Evolutionary conservation across 441 rosid species (phyloP), one percentile per base, ranked within the genome.

Genomic region (Theobroma grandiflorum): DNA sequence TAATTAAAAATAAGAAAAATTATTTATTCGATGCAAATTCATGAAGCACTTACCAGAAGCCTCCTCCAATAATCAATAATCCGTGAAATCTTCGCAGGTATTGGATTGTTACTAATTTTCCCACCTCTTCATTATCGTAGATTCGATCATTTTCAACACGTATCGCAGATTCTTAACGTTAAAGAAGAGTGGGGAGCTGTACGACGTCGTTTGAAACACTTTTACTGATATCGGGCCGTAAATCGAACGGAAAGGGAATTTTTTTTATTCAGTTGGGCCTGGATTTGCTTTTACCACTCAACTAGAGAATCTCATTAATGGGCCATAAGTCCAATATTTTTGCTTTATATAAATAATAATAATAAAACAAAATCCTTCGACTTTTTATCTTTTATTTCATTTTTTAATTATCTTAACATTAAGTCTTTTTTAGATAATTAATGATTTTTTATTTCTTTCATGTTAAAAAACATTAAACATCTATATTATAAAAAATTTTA

Each of bases 11-110:
- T 14, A 72, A 47, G 7, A 11, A 14, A 11, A 61, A 49, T 12
- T 31, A 69, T 12, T 69, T 47, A 26, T 33, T 15, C 14, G 6
- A 47, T 31, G 42, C 15, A 33, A 15, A 49, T 69, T 15, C 73
- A 45, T 8, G 63, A 40, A 77, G 20, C 16, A 69, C 52, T 79
- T 62, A 82, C 85, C 77, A 35, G 45, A 78, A 68, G 38, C 2
- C 50, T n/a, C 15, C 65, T 31, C 10, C 66, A 74, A 33, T n/a
- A n/a, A 18, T 11, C 40, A 40, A 57, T 38, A 37, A 37, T 72
- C 35, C 4, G 5, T 10, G 43, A 49, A 70, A 49, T 15, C 15
- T 70, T 50, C 16, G 22, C 75, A 55, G 11, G 64, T 6, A 72
- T n/a, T 8, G 50, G 15, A 68, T 35, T 72, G 40, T n/a, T 20